Evolutionary conservation across 2,329 filamentous ascomycete species (phyloP).

Genomic region (Hypoxylon sp.): DNA sequence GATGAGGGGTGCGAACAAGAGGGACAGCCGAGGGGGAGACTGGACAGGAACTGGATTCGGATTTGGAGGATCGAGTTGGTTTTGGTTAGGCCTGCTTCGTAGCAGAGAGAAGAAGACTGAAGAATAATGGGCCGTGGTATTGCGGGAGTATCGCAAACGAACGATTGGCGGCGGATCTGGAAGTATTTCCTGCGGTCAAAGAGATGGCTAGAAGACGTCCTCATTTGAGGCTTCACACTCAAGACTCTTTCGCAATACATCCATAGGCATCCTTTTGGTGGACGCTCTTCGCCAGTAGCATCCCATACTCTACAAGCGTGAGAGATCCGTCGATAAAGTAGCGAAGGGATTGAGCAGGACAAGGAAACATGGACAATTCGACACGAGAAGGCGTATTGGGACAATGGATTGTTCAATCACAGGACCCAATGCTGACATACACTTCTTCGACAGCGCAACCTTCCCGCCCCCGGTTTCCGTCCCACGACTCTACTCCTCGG

Average conservation of each 20-base stretch:
- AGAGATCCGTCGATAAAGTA: no score
- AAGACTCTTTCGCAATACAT: background rate
- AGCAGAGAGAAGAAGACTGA: background rate
- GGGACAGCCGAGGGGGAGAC: background rate
- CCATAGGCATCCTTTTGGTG: background rate
- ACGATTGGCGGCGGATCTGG: background rate
- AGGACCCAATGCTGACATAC: slow-evolving; percentile 38
- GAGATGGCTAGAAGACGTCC: background rate
- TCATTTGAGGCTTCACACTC: background rate
- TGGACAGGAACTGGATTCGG: background rate
- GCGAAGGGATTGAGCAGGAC: no score
- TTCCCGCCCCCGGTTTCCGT: slow-evolving; percentile 90
- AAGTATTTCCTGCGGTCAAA: background rate
- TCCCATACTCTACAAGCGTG: background rate
- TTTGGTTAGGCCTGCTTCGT: background rate
- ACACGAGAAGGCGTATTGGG: background rate
- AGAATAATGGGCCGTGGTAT: background rate
- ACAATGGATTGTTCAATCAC: background rate
- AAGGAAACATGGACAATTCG: background rate
- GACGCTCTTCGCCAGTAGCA: no score
- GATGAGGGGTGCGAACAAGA: background rate
- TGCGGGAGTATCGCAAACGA: background rate
- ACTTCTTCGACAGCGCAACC: slow-evolving; percentile 76
- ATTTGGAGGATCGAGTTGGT: no score
- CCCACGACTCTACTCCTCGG: slow-evolving; percentile 83